Evolutionary conservation across 495 filamentous ascomycete species (phyloP).

Genomic region (Penicillium manginii): DNA sequence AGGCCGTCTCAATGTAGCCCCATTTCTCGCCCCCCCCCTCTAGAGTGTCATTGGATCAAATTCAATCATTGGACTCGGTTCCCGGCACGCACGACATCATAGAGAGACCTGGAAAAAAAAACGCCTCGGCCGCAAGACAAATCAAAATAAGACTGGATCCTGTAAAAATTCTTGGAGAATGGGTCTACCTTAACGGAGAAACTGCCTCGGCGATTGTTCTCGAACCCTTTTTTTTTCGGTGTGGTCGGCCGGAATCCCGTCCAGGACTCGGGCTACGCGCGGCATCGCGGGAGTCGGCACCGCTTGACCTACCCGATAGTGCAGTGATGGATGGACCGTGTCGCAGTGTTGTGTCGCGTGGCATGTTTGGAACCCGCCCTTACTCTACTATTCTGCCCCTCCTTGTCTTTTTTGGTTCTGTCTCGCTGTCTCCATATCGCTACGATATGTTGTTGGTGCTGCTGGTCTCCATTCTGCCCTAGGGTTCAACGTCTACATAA

Average conservation of each 20-base stretch:
- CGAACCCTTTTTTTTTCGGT: conserved; percentile 8
- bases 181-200: not conserved
- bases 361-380: not conserved
- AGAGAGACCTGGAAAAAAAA: not conserved
- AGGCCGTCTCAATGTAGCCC: not conserved
- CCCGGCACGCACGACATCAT: conserved; percentile 2
- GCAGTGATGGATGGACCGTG: too few relatives aligned
- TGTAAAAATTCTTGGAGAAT: not conserved
- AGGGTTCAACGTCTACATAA: not conserved
- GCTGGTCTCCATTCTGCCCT: not conserved
- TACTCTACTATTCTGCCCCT: not conserved
- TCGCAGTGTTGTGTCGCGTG: conserved; percentile 1
- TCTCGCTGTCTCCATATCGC: not conserved
- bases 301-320: not conserved
- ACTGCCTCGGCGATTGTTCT: conserved; percentile 1
- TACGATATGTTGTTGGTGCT: not conserved
- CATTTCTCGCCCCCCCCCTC: not conserved
- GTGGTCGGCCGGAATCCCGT: conserved; percentile 23
- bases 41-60: not conserved
- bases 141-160: not conserved
- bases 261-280: conserved; percentile 18
- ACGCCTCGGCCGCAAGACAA: not conserved
- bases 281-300: conserved; percentile 27
- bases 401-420: not conserved
- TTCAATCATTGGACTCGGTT: not conserved